Base-by-base conservation (phyloP, 805 yeast genomes). In the Vanderwaltozyma tropicalis region DNA sequence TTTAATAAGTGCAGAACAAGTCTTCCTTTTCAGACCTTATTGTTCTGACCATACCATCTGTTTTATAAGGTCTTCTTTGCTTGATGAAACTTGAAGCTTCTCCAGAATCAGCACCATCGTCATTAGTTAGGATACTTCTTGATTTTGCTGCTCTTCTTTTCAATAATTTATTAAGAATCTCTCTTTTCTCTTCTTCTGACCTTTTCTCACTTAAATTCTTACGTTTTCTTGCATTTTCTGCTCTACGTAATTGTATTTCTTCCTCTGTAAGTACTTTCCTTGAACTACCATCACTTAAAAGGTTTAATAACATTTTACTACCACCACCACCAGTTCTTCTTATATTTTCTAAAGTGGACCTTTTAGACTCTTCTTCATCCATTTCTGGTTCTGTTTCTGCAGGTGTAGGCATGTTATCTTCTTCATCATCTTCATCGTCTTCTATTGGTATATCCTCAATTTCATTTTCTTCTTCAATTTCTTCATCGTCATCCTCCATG, bases 171-270 rank as follows among this genome's bases (percentile, higher is more conserved):
- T 89, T 89, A 46, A 89, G 69, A 0, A 96, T 88, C 46, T 89
- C 96, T 53, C 79, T 74, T 56, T 92, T 92, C 59, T 92, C 97
- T 57, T 85, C 96, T 53, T 88, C 96, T 29, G 85, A 63, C 45
- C 80, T 76, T 62, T 80, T 80, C 50, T 80, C 87, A 47, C 80
- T 78, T 50, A 86, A 71, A 54, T 89, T 88, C 57, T 82, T 83
- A 46, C 98, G 70, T 58, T 87, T 76, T 50, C 97, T 72, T 0
- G 96, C 89, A 50, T 76, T 78, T 56, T 89, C 98, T 1, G 94
- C 84, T 44, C 87, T 77, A 32, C 87, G 72, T 41, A 85, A 59
- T 33, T 82, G 84, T 28, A 78, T 71, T 61, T 88, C 94, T 57
- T 89, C 96, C 41, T 80, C 95, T 0, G 94, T 78, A 38, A 83